phyloP scores from a whole-genome alignment of 352 stramenopile species.

The Pythium rhizo-oryzae region DNA sequence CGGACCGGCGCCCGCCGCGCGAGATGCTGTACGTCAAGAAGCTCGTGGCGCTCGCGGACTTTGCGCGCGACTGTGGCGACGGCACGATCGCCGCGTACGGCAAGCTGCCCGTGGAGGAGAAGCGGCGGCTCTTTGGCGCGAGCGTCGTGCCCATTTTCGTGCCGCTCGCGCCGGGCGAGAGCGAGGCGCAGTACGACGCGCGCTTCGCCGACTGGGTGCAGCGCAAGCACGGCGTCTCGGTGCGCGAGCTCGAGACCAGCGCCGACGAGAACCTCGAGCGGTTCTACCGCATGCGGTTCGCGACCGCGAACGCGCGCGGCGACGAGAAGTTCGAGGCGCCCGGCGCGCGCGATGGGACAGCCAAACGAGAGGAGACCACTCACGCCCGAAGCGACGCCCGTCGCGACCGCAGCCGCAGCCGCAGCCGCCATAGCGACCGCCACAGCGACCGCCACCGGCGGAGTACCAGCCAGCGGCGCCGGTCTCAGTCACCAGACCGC shows the following conservation, averaged over 20 bases:
- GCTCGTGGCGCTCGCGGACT: slow-evolving; percentile 19
- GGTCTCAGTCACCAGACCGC: not conserved
- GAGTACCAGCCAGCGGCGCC: too few species aligned
- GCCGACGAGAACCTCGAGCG: slow-evolving; percentile 20
- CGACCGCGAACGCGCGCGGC: slow-evolving; percentile 3
- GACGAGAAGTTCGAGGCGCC: slow-evolving; percentile 1
- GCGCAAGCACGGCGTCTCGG: not conserved
- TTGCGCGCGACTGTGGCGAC: not conserved
- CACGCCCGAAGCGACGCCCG: not conserved
- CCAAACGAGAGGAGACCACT: not conserved
- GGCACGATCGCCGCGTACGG: not conserved
- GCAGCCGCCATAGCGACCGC: too few species aligned
- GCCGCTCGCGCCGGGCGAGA: slow-evolving; percentile 19
- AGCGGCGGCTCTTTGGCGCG: slow-evolving; percentile 6
- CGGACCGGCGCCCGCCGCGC: slow-evolving; percentile 4
- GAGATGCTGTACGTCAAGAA: slow-evolving; percentile 16
- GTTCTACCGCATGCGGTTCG: slow-evolving; percentile 15
- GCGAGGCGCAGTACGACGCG: slow-evolving; percentile 18
- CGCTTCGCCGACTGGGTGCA: slow-evolving; percentile 27
- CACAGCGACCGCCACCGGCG: too few species aligned
- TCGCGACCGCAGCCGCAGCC: not conserved
- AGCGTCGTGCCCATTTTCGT: slow-evolving; percentile 20
- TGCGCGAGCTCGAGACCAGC: slow-evolving; percentile 1
- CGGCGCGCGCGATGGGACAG: not conserved
- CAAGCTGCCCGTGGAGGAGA: slow-evolving; percentile 7